Conservation (phyloP, 2,329 filamentous ascomycete species). For the Fusarium sp. region DNA sequence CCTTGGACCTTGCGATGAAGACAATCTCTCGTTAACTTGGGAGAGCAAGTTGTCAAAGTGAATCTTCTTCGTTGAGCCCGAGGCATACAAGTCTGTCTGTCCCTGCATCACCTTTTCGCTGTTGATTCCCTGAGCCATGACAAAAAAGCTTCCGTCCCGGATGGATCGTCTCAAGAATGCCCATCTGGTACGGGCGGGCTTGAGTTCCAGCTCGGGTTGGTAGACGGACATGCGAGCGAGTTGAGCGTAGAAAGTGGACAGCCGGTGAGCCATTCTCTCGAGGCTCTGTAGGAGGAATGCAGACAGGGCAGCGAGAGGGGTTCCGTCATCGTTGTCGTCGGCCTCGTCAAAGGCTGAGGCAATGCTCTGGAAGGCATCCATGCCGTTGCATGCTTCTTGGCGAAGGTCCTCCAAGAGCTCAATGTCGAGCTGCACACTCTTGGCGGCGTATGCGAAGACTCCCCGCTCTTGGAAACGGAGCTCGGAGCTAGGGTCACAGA, state of each 20-base stretch:
- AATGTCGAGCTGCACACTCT: slow-evolving; percentile 66
- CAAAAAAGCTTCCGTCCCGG: slow-evolving; percentile 67
- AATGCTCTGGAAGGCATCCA: slow-evolving; percentile 68
- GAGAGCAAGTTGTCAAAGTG: slow-evolving; percentile 40
- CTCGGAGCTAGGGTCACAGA: slow-evolving; percentile 62
- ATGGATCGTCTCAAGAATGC: slow-evolving; percentile 64
- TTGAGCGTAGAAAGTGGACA: slow-evolving; percentile 68
- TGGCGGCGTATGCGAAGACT: slow-evolving; percentile 65
- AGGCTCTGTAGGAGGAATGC: slow-evolving; percentile 67
- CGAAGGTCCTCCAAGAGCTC: slow-evolving; percentile 68
- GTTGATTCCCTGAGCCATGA: slow-evolving; percentile 58
- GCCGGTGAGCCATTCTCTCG: slow-evolving; percentile 67
- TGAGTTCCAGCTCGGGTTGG: slow-evolving; percentile 66
- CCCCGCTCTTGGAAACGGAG: slow-evolving; percentile 67
- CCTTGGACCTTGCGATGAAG: neutral
- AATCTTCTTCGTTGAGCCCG: slow-evolving; percentile 33
- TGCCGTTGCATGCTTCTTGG: slow-evolving; percentile 67
- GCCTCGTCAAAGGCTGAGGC: slow-evolving; percentile 43
- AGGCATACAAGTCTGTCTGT: slow-evolving; percentile 28
- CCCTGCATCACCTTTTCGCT: slow-evolving; percentile 7
- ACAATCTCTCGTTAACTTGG: slow-evolving; percentile 35
- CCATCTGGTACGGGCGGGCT: slow-evolving; percentile 69
- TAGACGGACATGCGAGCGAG: slow-evolving; percentile 66
- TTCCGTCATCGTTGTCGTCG: slow-evolving; percentile 52
- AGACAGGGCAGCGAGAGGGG: slow-evolving; percentile 58